These are phyloP conservation scores for Endocladia muricata DNA, from an alignment of 31 red algal species.

Conservation along the genomic window DNA sequence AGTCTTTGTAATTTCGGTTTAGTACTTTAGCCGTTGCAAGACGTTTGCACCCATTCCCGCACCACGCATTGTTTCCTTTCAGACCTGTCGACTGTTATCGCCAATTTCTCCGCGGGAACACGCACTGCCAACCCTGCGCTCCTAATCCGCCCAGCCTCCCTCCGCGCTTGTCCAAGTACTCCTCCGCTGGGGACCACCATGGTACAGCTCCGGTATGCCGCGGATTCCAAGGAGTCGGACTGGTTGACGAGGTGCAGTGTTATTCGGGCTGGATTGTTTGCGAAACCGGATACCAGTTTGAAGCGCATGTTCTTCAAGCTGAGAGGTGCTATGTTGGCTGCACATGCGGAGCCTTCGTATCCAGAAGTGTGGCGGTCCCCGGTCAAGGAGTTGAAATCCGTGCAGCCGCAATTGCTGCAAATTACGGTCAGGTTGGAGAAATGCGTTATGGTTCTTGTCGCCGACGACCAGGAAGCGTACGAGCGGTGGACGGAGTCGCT, in stretches of 20 bases:
- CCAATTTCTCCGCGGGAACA: background rate
- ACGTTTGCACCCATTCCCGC: background rate
- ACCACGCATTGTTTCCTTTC: background rate
- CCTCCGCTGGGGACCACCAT: background rate
- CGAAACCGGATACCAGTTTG: constrained; percentile 17
- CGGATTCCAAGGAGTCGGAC: constrained; percentile 74
- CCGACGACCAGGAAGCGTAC: constrained; percentile 11
- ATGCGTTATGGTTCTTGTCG: constrained; percentile 15
- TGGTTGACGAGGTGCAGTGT: constrained; percentile 33
- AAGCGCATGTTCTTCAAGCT: constrained; percentile 68
- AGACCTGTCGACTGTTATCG: background rate
- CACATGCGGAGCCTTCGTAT: constrained; percentile 62
- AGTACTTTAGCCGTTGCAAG: no score
- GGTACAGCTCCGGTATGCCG: constrained; percentile 66
- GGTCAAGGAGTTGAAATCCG: constrained; percentile 37
- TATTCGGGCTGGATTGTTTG: constrained; percentile 7
- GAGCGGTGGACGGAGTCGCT: constrained; percentile 31
- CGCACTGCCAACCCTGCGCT: background rate
- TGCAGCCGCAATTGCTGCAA: constrained; percentile 6
- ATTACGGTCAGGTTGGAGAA: constrained; percentile 42
- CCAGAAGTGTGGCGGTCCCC: constrained; percentile 71
- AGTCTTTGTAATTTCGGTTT: no score
- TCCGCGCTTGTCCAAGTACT: background rate
- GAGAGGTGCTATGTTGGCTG: constrained; percentile 56
- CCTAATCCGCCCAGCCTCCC: background rate